Percentiles rank a stretch among this genome's conserved stretches.
phyloP scores from a whole-genome alignment of 2,329 filamentous ascomycete species.

The Talaromyces marneffei region DNA sequence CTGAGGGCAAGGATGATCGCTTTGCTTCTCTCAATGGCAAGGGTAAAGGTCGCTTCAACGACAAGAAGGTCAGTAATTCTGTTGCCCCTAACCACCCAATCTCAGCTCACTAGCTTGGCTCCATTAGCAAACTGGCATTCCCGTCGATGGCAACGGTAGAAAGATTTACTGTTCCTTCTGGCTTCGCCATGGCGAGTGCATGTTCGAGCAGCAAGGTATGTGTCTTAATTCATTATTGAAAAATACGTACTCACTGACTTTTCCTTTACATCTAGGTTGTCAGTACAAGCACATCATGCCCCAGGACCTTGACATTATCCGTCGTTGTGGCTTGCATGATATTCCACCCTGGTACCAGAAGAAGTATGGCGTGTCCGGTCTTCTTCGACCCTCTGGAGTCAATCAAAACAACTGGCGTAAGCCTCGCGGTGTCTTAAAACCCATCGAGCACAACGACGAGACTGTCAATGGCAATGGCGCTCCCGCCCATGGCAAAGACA shows the following conservation, averaged over 20 bases:
- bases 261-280: slow-evolving; percentile 50
- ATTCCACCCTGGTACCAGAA: slow-evolving; percentile 55
- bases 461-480: slow-evolving; percentile 6
- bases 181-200: slow-evolving; percentile 79
- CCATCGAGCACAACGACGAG: neutral
- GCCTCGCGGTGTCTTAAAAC: neutral
- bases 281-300: slow-evolving; percentile 91
- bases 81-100: neutral
- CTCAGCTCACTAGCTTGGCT: neutral
- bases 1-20: neutral
- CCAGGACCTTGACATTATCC: slow-evolving; percentile 59
- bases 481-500: neutral
- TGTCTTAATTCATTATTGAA: neutral
- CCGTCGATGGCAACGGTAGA: neutral
- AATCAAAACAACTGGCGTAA: slow-evolving; percentile 16
- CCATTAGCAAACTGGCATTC: neutral
- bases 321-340: slow-evolving; percentile 58
- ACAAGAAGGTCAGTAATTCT: slow-evolving; percentile 7
- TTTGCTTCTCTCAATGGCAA: slow-evolving; percentile 4
- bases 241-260: neutral
- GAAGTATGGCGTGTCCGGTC: slow-evolving; percentile 31
- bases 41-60: neutral
- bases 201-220: slow-evolving; percentile 68
- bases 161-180: slow-evolving; percentile 72
- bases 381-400: slow-evolving; percentile 16